phyloP scores from a whole-genome alignment of 495 filamentous ascomycete species.

The Aspergillus homomorphus region DNA sequence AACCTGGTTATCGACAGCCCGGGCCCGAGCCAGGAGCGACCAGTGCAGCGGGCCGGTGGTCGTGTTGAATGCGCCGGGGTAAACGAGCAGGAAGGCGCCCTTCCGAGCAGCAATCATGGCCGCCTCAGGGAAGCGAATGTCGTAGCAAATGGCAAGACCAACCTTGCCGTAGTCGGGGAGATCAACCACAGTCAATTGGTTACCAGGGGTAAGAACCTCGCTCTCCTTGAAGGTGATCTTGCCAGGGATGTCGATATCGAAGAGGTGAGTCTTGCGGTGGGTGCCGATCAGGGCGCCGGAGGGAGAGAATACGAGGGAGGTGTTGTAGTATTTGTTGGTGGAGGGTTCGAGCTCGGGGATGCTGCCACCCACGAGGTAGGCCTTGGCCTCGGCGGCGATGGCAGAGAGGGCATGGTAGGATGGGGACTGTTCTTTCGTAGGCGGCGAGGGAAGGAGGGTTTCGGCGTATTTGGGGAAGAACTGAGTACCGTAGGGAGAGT shows the following conservation, averaged over 20 bases:
- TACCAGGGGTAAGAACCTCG: constrained; percentile 80
- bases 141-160: constrained; percentile 91
- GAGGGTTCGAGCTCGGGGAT: constrained; percentile 73
- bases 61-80: constrained; percentile 93
- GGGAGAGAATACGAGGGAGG: constrained; percentile 77
- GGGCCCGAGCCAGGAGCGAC: constrained; percentile 74
- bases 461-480: constrained; percentile 93
- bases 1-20: constrained; percentile 91
- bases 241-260: constrained; percentile 97
- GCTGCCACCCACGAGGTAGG: constrained; percentile 85
- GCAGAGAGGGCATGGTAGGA: constrained; percentile 79
- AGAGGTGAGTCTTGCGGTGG: constrained; percentile 95
- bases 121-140: constrained; percentile 92
- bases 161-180: constrained; percentile 82
- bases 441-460: constrained; percentile 74
- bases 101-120: constrained; percentile 85
- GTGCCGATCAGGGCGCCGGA: constrained; percentile 72
- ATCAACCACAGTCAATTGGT: constrained; percentile 76
- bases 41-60: constrained; percentile 93
- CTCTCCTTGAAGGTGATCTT: constrained; percentile 89
- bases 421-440: constrained; percentile 65
- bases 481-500: constrained; percentile 86
- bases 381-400: constrained; percentile 70
- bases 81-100: constrained; percentile 78
- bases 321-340: constrained; percentile 85